Evolutionary conservation across 2,329 filamentous ascomycete species (phyloP).

Genomic region (Lecanosticta acicola): DNA sequence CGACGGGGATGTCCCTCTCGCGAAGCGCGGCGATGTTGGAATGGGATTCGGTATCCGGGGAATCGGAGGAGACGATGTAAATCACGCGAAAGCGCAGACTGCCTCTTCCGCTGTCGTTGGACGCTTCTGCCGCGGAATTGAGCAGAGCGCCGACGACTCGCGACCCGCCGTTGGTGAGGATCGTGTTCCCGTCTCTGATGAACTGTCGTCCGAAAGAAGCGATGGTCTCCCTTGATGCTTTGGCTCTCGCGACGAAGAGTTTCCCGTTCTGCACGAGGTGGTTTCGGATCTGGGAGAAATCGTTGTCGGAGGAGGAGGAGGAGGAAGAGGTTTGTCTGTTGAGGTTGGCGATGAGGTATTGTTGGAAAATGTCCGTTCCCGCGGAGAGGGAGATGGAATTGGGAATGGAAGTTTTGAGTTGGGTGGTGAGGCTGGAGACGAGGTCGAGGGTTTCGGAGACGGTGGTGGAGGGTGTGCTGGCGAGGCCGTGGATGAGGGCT

Average conservation of each 20-base stretch:
- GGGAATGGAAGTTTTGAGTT: conserved; percentile 69
- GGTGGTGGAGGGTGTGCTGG: conserved; percentile 66
- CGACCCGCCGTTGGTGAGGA: conserved; percentile 88
- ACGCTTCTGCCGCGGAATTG: conserved; percentile 63
- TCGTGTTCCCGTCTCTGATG: conserved; percentile 68
- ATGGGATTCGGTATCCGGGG: conserved; percentile 48
- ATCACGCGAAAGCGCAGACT: conserved; percentile 75
- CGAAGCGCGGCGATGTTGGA: conserved; percentile 69
- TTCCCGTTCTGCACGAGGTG: conserved; percentile 82
- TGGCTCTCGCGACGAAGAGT: conserved; percentile 80
- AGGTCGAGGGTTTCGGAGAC: conserved; percentile 91
- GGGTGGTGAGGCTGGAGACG: conserved; percentile 68
- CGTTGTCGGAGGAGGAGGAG: conserved; percentile 44
- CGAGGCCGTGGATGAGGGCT: conserved; percentile 79
- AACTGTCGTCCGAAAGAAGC: conserved; percentile 73
- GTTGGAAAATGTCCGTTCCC: conserved; percentile 90
- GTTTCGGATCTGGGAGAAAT: conserved; percentile 76
- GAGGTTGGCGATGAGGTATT: conserved; percentile 76
- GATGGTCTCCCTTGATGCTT: conserved; percentile 77
- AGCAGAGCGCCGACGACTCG: conserved; percentile 76
- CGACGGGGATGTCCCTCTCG: conserved; percentile 71
- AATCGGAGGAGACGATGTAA: conserved; percentile 47
- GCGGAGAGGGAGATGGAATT: conserved; percentile 91
- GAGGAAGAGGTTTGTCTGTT: conserved; percentile 45
- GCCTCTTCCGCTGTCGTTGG: conserved; percentile 41